Evolutionary conservation across 352 stramenopile genomes (phyloP).

Genomic region (Globisporangium nodosum): DNA sequence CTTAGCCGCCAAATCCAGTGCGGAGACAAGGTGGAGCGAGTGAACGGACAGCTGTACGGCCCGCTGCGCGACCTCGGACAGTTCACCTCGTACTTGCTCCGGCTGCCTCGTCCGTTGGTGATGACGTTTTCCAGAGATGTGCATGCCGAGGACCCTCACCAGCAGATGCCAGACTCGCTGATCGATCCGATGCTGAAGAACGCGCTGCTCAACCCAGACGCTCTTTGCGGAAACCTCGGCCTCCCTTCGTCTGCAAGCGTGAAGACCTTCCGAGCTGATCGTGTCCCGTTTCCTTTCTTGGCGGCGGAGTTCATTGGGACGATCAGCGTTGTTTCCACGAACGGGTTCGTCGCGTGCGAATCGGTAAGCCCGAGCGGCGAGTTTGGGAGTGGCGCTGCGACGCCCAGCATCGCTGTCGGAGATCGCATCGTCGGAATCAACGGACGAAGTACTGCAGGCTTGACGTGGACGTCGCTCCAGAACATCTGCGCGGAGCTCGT

Average conservation of each 20-base stretch:
- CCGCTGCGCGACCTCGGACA: conserved; percentile 67
- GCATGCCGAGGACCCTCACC: neutral
- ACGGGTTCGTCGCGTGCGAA: conserved; percentile 33
- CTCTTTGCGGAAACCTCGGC: conserved; percentile 22
- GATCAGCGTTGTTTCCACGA: conserved; percentile 31
- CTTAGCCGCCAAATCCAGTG: conserved; percentile 47
- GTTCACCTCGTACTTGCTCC: conserved; percentile 71
- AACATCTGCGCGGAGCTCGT: conserved; percentile 29
- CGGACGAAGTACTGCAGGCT: conserved; percentile 29
- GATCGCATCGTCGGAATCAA: conserved; percentile 69
- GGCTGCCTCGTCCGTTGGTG: conserved; percentile 53
- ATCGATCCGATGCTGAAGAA: conserved; percentile 13
- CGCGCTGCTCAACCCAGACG: conserved; percentile 16
- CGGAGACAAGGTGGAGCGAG: conserved; percentile 68
- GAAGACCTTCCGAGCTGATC: conserved; percentile 31
- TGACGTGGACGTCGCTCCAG: conserved; percentile 41
- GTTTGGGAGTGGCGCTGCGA: neutral
- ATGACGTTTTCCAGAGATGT: conserved; percentile 55
- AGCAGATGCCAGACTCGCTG: neutral
- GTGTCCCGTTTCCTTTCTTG: conserved; percentile 35
- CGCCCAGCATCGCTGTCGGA: conserved; percentile 26
- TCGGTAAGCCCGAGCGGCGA: conserved; percentile 3
- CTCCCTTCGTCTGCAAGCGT: conserved; percentile 10
- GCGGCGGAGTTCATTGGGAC: conserved; percentile 29
- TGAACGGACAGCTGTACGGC: conserved; percentile 66